Base-by-base conservation (phyloP, 495 filamentous ascomycete species). In the Chaetomium cochliodes region DNA sequence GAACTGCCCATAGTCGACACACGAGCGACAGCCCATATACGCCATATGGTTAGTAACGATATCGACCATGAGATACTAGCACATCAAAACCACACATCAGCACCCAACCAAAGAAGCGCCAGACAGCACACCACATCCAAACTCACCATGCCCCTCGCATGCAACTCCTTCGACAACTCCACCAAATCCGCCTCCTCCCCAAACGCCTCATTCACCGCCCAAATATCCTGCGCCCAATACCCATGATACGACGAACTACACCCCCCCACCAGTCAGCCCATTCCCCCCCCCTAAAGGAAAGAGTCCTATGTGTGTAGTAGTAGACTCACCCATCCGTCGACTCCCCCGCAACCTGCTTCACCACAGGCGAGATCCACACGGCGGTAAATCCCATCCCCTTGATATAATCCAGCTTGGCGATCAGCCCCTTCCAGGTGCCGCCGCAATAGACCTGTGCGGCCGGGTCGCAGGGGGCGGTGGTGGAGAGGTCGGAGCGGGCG, bases 311-410 rank as follows among this genome's bases (percentile, higher is more conserved):
- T n/a, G n/a, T n/a, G n/a, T n/a, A n/a, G n/a, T n/a, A n/a, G n/a
- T n/a, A 39, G 22, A 16, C 74, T 64, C 58, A 84, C 82, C 86
- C 86, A 62, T 87, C 81, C 0, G 68, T 59, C 13, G 81, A 84
- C 13, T 78, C 73, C 3, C 78, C 76, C 4, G 80, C 72, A 18
- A 91, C 69, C 62, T 92, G 84, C 46, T 79, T 75, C 20, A 88
- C 89, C 15, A 93, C 79, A 0, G 90, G 91, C 0, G 88, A 89
- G 59, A 93, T 94, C 91, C 90, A 93, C 53, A 93, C 85, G 25
- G 90, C 89, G 46, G 88, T 88, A 67, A 93, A 93, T 18, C 91
- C 90, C 86, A 93, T 89, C 60, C 80, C 80, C 69, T 91, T 83
- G 70, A 93, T 90, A 67, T 90, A 81, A 73, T 88, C 87, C 39